Evolutionary conservation across 2,329 filamentous ascomycete species (phyloP).

Genomic region (Endoconidiophora laricicola): DNA sequence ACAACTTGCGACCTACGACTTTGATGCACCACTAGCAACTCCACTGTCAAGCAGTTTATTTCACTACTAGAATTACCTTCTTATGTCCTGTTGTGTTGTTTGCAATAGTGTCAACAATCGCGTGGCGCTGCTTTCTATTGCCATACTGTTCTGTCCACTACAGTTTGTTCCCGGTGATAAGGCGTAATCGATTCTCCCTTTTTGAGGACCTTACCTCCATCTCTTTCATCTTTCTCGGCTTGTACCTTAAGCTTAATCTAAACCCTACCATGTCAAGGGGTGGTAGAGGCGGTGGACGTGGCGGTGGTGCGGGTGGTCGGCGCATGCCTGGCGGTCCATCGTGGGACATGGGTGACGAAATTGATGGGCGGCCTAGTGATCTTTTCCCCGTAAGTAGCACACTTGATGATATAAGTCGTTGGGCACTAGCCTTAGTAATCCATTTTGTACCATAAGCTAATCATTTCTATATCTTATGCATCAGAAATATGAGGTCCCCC

Average conservation of each 20-base stretch:
- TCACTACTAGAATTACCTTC: no score
- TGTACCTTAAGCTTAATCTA: no score
- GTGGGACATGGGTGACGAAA: conserved; percentile 37
- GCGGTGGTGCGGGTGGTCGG: conserved; percentile 31
- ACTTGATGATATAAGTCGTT: neutral
- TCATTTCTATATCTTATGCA: no score
- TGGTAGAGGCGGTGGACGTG: conserved; percentile 29
- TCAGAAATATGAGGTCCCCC: conserved; percentile 34
- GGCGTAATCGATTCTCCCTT: neutral
- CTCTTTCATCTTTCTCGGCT: no score
- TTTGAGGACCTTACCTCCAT: neutral
- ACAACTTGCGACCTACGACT: no score
- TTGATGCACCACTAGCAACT: no score
- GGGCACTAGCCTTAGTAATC: neutral
- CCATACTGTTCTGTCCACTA: no score
- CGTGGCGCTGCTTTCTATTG: no score
- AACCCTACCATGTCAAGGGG: conserved; percentile 10
- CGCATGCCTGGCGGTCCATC: conserved; percentile 31
- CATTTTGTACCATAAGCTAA: neutral
- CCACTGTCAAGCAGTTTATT: no score
- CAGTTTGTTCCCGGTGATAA: no score
- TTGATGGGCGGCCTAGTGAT: conserved; percentile 40
- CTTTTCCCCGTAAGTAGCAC: conserved; percentile 34
- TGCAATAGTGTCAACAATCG: no score
- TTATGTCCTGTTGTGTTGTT: no score